These are phyloP conservation scores for Cystobasidiaceae sp. DNA, from an alignment of 1,284 basidiomycete species.

Conservation along the genomic window DNA sequence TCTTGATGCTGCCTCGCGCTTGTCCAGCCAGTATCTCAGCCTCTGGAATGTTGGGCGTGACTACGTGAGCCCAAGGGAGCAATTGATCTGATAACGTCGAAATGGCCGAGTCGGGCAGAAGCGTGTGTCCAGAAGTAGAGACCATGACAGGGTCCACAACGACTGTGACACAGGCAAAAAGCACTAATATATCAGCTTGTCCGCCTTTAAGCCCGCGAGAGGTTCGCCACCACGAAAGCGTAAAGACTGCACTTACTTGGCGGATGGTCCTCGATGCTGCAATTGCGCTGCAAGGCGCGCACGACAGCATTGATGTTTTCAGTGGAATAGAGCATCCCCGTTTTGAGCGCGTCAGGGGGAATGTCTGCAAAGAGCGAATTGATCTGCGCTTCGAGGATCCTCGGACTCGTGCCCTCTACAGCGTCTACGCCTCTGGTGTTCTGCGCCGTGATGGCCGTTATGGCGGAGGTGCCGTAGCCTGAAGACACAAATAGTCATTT, in stretches of 20 bases:
- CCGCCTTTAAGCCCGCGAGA: not conserved
- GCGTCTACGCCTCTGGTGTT: slow-evolving; percentile 78
- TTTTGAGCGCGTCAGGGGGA: slow-evolving; percentile 71
- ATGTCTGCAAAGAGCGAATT: slow-evolving; percentile 69
- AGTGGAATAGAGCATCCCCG: slow-evolving; percentile 69
- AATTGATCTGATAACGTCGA: slow-evolving; percentile 58
- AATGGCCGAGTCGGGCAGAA: slow-evolving; percentile 66
- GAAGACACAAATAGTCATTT: too few species aligned
- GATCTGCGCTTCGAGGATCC: slow-evolving; percentile 55
- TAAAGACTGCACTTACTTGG: not conserved
- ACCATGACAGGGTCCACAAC: slow-evolving; percentile 89
- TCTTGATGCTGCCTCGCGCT: slow-evolving; percentile 49
- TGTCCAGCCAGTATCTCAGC: slow-evolving; percentile 61
- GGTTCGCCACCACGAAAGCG: too few species aligned
- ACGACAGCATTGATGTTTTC: slow-evolving; percentile 49
- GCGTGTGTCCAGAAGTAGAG: slow-evolving; percentile 79
- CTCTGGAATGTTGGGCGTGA: slow-evolving; percentile 86
- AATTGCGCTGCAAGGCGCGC: slow-evolving; percentile 38
- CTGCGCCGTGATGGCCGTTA: slow-evolving; percentile 87
- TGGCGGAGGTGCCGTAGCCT: slow-evolving; percentile 71
- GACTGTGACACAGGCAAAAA: slow-evolving; percentile 49
- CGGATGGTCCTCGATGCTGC: not conserved
- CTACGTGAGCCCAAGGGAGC: slow-evolving; percentile 65
- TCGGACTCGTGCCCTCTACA: slow-evolving; percentile 49
- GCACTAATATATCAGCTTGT: not conserved